A percentile compares a stretch with the other conserved stretches of the same genome.
Conservation (phyloP, 495 filamentous ascomycete genomes). For the Penicillium malachiteum region DNA sequence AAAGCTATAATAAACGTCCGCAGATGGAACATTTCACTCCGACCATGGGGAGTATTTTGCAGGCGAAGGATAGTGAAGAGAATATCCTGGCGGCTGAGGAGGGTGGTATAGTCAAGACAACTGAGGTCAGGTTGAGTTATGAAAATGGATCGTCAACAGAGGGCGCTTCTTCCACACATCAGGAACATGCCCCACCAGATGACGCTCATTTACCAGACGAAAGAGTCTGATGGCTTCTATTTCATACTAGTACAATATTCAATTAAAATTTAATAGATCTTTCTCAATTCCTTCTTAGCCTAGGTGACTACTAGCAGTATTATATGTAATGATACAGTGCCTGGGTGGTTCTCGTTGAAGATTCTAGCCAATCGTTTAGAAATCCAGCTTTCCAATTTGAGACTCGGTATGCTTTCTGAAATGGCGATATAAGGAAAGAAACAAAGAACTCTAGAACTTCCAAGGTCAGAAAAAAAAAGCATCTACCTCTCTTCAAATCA, state of each 20-base stretch:
- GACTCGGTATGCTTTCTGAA: too few relatives aligned
- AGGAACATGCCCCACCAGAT: background rate
- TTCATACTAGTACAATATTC: background rate
- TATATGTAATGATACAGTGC: too few relatives aligned
- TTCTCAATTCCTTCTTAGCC: too few relatives aligned
- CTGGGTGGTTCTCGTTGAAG: too few relatives aligned
- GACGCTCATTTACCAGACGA: background rate
- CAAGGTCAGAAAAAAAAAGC: too few relatives aligned
- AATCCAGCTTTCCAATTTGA: too few relatives aligned
- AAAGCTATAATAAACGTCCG: background rate
- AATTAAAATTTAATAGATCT: background rate
- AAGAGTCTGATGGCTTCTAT: background rate
- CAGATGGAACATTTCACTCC: background rate
- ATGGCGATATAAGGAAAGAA: too few relatives aligned
- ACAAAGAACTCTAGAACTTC: too few relatives aligned
- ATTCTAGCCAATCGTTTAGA: too few relatives aligned
- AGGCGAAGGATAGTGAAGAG: slow-evolving; percentile 9
- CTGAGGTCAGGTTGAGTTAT: slow-evolving; percentile 14
- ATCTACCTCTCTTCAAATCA: too few relatives aligned
- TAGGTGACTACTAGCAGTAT: too few relatives aligned
- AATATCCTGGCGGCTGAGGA: slow-evolving; percentile 7
- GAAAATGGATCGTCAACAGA: background rate
- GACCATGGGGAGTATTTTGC: background rate
- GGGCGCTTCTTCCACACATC: background rate
- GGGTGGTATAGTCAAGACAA: slow-evolving; percentile 13